phyloP scores from a whole-genome alignment of 2,329 filamentous ascomycete genomes.

The Penicillium sclerotiorum region DNA sequence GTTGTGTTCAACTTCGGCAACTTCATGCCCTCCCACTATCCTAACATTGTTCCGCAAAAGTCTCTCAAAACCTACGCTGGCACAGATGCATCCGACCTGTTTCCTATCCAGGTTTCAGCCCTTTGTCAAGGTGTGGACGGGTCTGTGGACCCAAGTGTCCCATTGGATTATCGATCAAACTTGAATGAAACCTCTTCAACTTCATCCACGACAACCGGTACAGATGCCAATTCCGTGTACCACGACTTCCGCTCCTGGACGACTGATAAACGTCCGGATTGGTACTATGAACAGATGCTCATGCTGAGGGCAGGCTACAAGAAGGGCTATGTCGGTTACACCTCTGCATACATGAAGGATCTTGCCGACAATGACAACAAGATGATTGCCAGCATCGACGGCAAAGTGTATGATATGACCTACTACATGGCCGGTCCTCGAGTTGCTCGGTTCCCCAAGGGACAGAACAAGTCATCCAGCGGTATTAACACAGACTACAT shows the following conservation, averaged over 20 bases:
- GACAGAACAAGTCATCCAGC: conserved; percentile 50
- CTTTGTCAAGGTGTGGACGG: conserved; percentile 79
- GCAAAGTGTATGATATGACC: conserved; percentile 85
- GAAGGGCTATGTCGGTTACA: conserved; percentile 87
- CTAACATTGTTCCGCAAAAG: conserved; percentile 62
- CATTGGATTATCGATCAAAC: conserved; percentile 76
- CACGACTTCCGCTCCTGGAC: conserved; percentile 85
- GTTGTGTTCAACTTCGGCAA: conserved; percentile 79
- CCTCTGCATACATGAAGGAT: conserved; percentile 71
- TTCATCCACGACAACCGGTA: conserved; percentile 60
- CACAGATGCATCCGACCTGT: conserved; percentile 80
- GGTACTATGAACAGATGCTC: conserved; percentile 88
- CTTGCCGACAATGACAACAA: conserved; percentile 63
- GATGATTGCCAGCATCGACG: conserved; percentile 76
- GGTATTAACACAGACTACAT: conserved; percentile 74
- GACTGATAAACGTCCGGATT: conserved; percentile 79
- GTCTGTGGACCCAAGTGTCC: conserved; percentile 68
- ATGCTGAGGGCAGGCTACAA: conserved; percentile 76
- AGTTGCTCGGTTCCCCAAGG: conserved; percentile 59
- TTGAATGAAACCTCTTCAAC: conserved; percentile 71
- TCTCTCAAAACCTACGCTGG: conserved; percentile 80
- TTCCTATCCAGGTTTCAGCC: conserved; percentile 91
- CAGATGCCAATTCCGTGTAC: conserved; percentile 75
- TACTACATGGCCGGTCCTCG: conserved; percentile 78
- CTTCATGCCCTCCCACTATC: conserved; percentile 79